Percentiles rank a stretch among this genome's conserved stretches.
Conservation (phyloP, 2,329 filamentous ascomycete species). For the Nectriaceae sp. region DNA sequence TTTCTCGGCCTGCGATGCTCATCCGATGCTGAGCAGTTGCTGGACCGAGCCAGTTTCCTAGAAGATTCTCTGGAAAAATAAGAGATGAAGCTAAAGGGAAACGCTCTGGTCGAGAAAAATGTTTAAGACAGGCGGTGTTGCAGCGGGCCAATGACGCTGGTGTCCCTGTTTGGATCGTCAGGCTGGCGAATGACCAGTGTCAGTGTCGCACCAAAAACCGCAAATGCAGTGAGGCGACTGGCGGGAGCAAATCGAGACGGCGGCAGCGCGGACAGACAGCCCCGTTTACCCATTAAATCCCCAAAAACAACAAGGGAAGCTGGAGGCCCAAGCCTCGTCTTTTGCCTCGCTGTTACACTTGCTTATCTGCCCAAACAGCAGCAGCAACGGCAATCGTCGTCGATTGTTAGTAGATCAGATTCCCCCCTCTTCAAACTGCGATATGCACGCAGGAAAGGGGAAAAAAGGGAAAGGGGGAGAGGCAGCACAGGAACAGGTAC, state of each 20-base stretch:
- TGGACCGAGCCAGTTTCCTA: conserved; percentile 7
- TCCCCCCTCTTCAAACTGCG: background rate
- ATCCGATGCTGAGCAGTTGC: background rate
- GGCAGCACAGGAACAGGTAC: conserved; percentile 5
- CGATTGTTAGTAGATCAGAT: background rate
- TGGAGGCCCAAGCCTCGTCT: background rate
- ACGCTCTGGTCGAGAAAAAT: background rate
- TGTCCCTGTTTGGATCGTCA: conserved; percentile 28
- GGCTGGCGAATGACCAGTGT: conserved; percentile 26
- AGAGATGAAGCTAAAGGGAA: conserved; percentile 10
- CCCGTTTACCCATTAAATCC: conserved; percentile 8
- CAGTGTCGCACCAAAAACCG: conserved; percentile 17
- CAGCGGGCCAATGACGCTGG: conserved; percentile 28
- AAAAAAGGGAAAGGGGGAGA: conserved; percentile 4
- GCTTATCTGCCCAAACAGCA: background rate
- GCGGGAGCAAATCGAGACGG: conserved; percentile 19
- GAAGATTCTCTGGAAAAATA: background rate
- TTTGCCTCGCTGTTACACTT: background rate
- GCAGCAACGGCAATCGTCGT: background rate
- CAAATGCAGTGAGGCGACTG: conserved; percentile 20
- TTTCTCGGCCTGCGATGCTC: background rate
- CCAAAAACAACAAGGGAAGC: background rate
- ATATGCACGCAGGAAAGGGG: background rate
- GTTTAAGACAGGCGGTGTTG: conserved; percentile 22
- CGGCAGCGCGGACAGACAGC: conserved; percentile 6